Percentiles rank a stretch among this genome's conserved stretches.
Conservation (phyloP, 495 filamentous ascomycete genomes). For the Saxophila tyrrhenica region DNA sequence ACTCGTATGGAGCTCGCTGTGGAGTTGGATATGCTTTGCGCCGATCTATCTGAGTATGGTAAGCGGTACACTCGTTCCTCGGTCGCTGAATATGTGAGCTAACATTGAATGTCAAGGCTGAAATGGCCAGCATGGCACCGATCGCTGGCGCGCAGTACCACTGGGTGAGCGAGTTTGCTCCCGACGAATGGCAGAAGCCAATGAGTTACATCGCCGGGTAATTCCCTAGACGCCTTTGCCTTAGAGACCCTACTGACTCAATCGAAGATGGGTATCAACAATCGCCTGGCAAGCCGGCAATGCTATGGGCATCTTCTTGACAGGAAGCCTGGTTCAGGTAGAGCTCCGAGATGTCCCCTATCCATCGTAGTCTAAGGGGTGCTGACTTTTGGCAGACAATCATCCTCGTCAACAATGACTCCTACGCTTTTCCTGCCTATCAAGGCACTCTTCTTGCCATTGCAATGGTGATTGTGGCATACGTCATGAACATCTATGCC, state of each 20-base stretch:
- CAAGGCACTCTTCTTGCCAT: slow-evolving; percentile 41
- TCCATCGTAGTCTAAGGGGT: no score
- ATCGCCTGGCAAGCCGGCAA: slow-evolving; percentile 6
- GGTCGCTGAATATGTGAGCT: no score
- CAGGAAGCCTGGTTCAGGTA: slow-evolving; percentile 25
- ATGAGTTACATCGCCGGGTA: slow-evolving; percentile 18
- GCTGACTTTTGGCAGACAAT: slow-evolving; percentile 27
- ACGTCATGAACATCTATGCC: slow-evolving; percentile 33
- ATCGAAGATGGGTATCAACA: background rate
- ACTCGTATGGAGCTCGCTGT: background rate
- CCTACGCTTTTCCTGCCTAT: slow-evolving; percentile 34
- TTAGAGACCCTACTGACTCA: background rate
- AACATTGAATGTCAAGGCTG: background rate
- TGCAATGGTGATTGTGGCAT: slow-evolving; percentile 10
- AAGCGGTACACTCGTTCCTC: background rate
- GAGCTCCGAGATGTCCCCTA: no score
- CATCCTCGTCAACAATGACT: slow-evolving; percentile 28
- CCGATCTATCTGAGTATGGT: slow-evolving; percentile 6
- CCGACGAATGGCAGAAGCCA: slow-evolving; percentile 3
- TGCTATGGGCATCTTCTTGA: slow-evolving; percentile 1
- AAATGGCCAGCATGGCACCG: slow-evolving; percentile 7
- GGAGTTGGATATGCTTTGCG: slow-evolving; percentile 1
- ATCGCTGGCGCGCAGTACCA: slow-evolving; percentile 5
- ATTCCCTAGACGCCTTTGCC: background rate
- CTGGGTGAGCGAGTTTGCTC: slow-evolving; percentile 7